These are phyloP conservation scores for Paracorniculantispora psalliotae DNA, from an alignment of 2,329 filamentous ascomycete species.

Conservation along the genomic window DNA sequence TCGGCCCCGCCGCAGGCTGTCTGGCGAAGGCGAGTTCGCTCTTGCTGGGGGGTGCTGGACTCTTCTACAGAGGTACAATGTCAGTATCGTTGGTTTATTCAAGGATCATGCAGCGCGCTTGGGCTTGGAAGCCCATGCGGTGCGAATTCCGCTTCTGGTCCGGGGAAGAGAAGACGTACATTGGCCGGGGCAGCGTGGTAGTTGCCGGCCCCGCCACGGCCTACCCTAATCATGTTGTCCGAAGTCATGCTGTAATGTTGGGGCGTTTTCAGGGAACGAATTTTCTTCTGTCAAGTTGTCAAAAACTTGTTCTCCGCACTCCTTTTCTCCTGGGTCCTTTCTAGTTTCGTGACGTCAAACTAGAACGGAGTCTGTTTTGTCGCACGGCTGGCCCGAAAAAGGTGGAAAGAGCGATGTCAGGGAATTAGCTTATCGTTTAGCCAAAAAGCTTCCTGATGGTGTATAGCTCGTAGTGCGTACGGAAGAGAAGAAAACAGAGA, in stretches of 20 bases:
- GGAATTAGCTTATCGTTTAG: background rate
- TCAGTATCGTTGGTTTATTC: background rate
- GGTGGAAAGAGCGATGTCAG: background rate
- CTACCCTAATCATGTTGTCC: slow-evolving; percentile 41
- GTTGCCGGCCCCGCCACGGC: slow-evolving; percentile 54
- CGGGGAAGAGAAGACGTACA: background rate
- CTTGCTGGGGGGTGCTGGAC: background rate
- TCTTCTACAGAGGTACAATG: background rate
- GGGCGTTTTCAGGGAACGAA: background rate
- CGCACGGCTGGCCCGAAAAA: background rate
- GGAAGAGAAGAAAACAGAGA: background rate
- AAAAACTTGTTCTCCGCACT: no score
- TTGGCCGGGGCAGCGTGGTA: slow-evolving; percentile 31
- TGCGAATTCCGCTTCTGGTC: background rate
- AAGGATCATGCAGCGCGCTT: background rate
- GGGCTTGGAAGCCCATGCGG: background rate
- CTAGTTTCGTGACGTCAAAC: background rate
- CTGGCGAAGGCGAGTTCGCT: background rate
- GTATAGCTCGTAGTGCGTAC: background rate
- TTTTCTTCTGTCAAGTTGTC: background rate
- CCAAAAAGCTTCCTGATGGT: background rate
- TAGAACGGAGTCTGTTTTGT: background rate
- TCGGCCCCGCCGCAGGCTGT: background rate
- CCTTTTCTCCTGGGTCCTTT: background rate
- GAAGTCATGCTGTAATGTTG: slow-evolving; percentile 18